phyloP scores from a whole-genome alignment of 495 filamentous ascomycete species.

The Cetradonia linearis region DNA sequence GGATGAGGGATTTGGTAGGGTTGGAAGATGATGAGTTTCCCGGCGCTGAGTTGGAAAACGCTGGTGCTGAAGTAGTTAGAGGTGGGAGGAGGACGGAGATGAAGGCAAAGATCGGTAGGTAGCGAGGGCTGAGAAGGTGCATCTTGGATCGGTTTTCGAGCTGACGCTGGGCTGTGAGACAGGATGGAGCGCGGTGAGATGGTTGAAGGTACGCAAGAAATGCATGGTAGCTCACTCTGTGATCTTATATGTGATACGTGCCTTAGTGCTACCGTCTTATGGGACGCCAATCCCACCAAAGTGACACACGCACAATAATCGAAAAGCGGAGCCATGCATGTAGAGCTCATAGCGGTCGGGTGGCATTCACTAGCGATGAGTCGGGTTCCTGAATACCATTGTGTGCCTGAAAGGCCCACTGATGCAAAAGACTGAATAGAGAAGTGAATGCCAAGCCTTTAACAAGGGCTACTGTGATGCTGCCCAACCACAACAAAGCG shows the following conservation, averaged over 20 bases:
- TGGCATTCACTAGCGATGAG: neutral
- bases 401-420: neutral
- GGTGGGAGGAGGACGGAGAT: neutral
- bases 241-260: neutral
- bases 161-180: neutral
- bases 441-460: constrained; percentile 15
- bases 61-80: constrained; percentile 3
- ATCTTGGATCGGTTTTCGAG: neutral
- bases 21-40: neutral
- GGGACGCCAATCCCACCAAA: neutral
- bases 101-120: neutral
- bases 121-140: neutral
- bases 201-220: neutral
- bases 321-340: neutral
- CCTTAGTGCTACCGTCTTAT: neutral
- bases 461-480: constrained; percentile 8
- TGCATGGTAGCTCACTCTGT: neutral
- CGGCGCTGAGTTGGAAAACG: neutral
- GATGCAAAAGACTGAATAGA: constrained; percentile 1
- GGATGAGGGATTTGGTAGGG: too few species aligned
- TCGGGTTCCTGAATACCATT: constrained; percentile 10
- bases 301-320: neutral
- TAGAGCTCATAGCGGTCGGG: neutral
- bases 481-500: constrained; percentile 17
- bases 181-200: neutral